A percentile compares a stretch with the other conserved stretches of the same genome.
These are phyloP conservation scores for Phoma herbarum DNA, from an alignment of 2,329 filamentous ascomycete genomes.

Conservation along the genomic window DNA sequence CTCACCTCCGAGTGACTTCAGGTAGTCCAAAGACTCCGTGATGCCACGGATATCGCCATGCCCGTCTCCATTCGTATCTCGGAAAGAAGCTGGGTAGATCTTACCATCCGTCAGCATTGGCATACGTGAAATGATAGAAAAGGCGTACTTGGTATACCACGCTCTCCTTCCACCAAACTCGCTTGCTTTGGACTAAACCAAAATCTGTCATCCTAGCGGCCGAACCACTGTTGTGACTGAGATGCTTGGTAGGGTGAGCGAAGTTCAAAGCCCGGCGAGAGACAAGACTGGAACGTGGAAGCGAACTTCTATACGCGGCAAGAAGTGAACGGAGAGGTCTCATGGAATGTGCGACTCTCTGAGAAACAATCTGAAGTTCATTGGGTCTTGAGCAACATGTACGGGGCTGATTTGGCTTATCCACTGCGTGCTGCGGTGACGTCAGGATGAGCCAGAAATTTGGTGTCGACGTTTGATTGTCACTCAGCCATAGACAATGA, in stretches of 20 bases:
- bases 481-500: neutral
- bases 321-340: neutral
- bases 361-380: neutral
- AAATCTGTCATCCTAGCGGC: neutral
- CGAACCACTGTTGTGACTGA: neutral
- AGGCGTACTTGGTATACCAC: neutral
- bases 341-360: neutral
- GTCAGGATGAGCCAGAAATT: neutral
- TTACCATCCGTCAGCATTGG: neutral
- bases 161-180: neutral
- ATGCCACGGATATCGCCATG: neutral
- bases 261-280: neutral
- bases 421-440: neutral
- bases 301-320: neutral
- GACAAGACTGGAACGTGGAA: neutral
- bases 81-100: neutral
- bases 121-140: neutral
- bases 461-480: neutral
- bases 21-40: neutral
- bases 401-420: neutral
- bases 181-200: neutral
- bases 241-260: neutral
- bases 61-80: neutral
- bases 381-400: neutral
- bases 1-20: neutral